Base-by-base conservation (phyloP, 2,329 filamentous ascomycete species). In the Ceratocystis variospora region DNA sequence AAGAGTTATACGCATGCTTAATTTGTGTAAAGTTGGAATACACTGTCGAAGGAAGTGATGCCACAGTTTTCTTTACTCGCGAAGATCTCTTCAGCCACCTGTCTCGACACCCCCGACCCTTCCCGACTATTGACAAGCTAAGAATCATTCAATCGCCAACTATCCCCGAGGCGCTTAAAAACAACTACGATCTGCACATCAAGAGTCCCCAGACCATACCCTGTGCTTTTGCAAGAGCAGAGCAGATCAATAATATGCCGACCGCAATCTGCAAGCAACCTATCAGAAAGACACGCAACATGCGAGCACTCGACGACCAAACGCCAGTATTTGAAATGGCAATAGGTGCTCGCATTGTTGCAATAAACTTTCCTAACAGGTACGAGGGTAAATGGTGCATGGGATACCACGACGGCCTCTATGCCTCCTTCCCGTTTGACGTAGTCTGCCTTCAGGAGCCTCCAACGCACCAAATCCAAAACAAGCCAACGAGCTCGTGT, bases 301-400 rank as follows among this genome's bases (percentile, higher is more conserved):
- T 79, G 71, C 73, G 76, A n/a, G 72, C 78, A 3, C 73, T 79
- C 0, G 75, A 75, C 37, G 79, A 81, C 66, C 74, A 77, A 22
- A 77, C 77, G 0, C 74, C 76, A 0, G 78, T 77, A 1, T 71
- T 81, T 15, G 79, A 81, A 66, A 73, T 80, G 61, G 78, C 78
- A 1, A 74, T 76, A 15, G 81, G 80, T 0, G 80, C 80, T 1
- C 76, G 74, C 57, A 75, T 84, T 25, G 76, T 79, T 0, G 81
- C 81, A 0, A 73, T 84, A 33, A 75, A 77, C 48, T 84, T 81
- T 71, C 81, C 80, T 0, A 72, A 74, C 8, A 78, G 77, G 70
- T 82, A 82, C 70, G 73, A 76, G 2, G 82, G 82, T 15, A 81
- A 83, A 70, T 84, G 81, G 81, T 77, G 77, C n/a, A 76, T 82